Percentiles rank a stretch among this genome's conserved stretches.
Conservation (phyloP, 768 basidiomycete genomes). For the Phlebiopsis flavidoalba region DNA sequence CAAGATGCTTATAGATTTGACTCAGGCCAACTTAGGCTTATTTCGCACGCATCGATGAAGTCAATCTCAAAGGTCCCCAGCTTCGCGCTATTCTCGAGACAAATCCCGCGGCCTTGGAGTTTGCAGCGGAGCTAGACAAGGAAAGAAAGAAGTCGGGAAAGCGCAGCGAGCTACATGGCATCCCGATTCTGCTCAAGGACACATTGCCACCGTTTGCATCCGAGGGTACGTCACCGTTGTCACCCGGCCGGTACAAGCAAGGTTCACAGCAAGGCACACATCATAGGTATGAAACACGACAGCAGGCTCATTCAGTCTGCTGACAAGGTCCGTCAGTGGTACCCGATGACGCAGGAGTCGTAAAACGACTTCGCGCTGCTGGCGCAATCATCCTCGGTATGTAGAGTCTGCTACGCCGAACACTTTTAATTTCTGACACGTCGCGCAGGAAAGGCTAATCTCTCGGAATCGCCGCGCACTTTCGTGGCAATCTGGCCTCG, state of each 20-base stretch:
- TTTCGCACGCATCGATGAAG: conserved; percentile 61
- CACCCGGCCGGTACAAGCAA: neutral
- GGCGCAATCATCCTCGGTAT: conserved; percentile 36
- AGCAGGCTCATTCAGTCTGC: conserved; percentile 29
- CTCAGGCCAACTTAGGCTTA: conserved; percentile 42
- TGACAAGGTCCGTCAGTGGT: conserved; percentile 30
- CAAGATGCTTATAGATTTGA: neutral
- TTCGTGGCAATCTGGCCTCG: conserved; percentile 31
- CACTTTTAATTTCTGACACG: neutral
- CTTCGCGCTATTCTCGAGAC: conserved; percentile 56
- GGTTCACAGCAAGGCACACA: neutral
- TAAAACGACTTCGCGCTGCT: conserved; percentile 26
- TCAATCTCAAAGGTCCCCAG: conserved; percentile 54
- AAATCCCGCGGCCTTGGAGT: conserved; percentile 46
- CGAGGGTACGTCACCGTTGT: conserved; percentile 21
- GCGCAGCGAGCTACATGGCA: conserved; percentile 28
- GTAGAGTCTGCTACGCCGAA: neutral
- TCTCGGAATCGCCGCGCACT: conserved; percentile 44
- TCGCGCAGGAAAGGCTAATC: conserved; percentile 28
- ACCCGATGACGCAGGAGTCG: conserved; percentile 29
- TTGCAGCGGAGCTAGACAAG: conserved; percentile 36
- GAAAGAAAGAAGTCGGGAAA: conserved; percentile 15
- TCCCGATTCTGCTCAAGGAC: conserved; percentile 33
- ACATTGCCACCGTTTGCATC: conserved; percentile 29
- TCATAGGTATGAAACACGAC: conserved; percentile 33